Evolutionary conservation across 306 rosid species (phyloP).

Genomic region (Glycyrrhiza uralensis): DNA sequence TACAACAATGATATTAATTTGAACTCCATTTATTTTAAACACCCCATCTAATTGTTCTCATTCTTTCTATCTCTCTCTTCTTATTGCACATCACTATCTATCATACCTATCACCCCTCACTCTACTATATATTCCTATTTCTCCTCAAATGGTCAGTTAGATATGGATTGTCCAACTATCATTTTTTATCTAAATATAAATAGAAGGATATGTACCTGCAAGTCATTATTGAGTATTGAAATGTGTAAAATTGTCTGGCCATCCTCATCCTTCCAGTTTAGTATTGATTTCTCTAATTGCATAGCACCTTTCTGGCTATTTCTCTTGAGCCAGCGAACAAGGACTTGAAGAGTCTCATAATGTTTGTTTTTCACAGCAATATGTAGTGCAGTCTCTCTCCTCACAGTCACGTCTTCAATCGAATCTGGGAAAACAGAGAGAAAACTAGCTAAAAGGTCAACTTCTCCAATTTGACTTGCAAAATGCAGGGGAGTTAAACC

Average conservation of each 20-base stretch:
- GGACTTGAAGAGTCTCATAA: background rate
- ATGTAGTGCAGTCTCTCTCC: constrained; percentile 35
- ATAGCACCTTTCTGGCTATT: background rate
- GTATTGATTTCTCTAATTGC: background rate
- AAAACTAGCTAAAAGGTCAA: constrained; percentile 13
- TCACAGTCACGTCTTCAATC: constrained; percentile 12
- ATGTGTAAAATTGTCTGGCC: background rate
- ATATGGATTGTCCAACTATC: too few relatives aligned
- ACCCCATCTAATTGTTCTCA: too few relatives aligned
- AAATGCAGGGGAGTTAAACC: background rate
- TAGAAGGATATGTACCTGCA: constrained; percentile 1
- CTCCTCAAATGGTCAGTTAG: too few relatives aligned
- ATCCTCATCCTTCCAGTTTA: background rate
- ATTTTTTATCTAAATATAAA: too few relatives aligned
- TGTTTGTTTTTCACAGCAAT: constrained; percentile 13
- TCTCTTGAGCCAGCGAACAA: constrained; percentile 6
- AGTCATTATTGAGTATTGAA: background rate
- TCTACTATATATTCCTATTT: too few relatives aligned
- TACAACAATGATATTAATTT: too few relatives aligned
- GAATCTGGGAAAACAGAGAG: background rate
- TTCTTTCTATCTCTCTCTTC: too few relatives aligned
- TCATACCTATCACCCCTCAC: too few relatives aligned
- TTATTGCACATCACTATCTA: too few relatives aligned
- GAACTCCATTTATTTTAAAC: too few relatives aligned
- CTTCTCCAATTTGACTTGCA: background rate